Base-by-base conservation (phyloP, 2,329 filamentous ascomycete genomes). In the Claviceps capensis region DNA sequence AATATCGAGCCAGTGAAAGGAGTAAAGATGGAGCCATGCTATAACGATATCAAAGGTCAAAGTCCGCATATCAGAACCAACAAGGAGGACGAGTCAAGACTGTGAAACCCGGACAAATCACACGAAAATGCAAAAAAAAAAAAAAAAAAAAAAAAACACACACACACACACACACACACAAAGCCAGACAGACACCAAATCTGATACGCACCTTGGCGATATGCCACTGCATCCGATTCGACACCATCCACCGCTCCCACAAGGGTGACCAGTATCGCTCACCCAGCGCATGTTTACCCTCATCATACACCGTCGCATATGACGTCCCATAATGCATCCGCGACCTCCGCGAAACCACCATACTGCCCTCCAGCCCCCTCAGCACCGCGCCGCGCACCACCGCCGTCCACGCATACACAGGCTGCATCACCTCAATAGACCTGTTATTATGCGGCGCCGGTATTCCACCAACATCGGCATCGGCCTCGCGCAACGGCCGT, bases 211-310 rank as follows among this genome's bases (percentile, higher is more conserved):
- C 83, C 76, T 88, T 88, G 55, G 81, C 79, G 63, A 89, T 87
- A 65, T 89, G 85, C 86, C 86, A 90, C 67, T 88, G 84, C 85
- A 91, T 89, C 47, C 86, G 76, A 65, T 90, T 84, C 46, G 78
- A 82, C 6, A 90, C 85, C 85, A 88, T 89, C 85, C 84, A 89
- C 48, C 85, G 69, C 68, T 89, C 85, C 85, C 85, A 88, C 23
- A 89, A 65, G 5, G 84, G 85, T 57, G 81, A 85, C 85, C 85
- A 90, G 62, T 90, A 90, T 49, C 85, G 71, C 64, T 89, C 86
- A 44, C 74, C 78, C 5, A 86, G 78, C 3, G 79, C 78, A 64
- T 91, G 86, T 62, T 83, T 86, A 48, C 78, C 74, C 61, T 86
- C 83, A 58, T 90, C 85, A 63, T 86, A 91, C 0, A 87, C 83